These are phyloP conservation scores for Blattamonas nauphoetae DNA, from an alignment of 78 protist species.

Conservation along the genomic window DNA sequence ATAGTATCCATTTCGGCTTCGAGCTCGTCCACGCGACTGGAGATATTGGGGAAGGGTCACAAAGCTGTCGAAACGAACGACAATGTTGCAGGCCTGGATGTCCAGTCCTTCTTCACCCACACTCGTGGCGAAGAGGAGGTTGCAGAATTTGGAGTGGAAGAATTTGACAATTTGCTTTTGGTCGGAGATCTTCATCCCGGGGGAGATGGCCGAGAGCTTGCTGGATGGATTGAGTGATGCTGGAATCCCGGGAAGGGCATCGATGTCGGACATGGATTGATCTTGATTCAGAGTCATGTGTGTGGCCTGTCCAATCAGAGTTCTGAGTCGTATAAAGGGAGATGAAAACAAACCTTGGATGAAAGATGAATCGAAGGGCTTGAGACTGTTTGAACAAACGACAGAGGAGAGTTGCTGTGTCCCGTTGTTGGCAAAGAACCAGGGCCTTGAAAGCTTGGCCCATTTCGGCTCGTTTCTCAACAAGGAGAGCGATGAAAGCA, in stretches of 20 bases:
- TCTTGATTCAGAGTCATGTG: no score
- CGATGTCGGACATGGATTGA: no score
- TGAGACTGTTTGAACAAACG: neutral
- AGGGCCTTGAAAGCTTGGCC: no score
- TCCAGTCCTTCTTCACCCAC: slow-evolving; percentile 9
- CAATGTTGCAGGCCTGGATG: neutral
- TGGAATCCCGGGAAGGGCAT: no score
- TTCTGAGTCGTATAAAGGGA: no score
- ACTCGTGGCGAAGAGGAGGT: slow-evolving; percentile 1
- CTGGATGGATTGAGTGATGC: no score
- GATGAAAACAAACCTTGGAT: no score
- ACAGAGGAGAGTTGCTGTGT: neutral
- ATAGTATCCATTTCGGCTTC: neutral
- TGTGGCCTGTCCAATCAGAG: no score
- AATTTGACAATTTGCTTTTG: no score
- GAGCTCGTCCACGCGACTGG: slow-evolving; percentile 1
- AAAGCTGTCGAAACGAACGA: neutral
- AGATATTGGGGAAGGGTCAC: neutral
- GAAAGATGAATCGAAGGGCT: no score
- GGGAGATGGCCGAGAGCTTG: no score
- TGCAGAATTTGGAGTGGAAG: neutral
- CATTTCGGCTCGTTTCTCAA: neutral
- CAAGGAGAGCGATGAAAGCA: neutral
- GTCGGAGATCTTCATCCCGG: no score
- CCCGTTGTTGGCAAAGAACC: neutral